Base-by-base conservation (phyloP, 768 basidiomycete species). In the Trametes elegans region DNA sequence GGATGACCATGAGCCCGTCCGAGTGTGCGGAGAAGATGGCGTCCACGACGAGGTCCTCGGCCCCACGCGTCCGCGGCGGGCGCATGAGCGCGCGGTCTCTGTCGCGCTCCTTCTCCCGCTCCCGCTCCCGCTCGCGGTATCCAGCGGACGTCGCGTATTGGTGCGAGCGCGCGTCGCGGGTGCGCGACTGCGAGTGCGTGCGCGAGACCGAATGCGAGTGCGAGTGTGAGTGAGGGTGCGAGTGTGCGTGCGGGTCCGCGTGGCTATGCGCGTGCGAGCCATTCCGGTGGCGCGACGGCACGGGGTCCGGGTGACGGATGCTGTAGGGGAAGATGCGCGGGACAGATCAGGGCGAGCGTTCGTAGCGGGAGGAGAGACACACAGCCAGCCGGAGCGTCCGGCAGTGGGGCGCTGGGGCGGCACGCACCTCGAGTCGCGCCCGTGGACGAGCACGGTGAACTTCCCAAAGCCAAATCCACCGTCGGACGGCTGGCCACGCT, bases 1-100 rank as follows among this genome's bases (percentile, higher is more conserved):
- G 71, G 60, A 92, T 88, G 58, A 90, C 86, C 74, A 92, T 82
- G 53, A 92, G 74, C 5, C 90, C 90, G 65, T 92, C 90, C 26
- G 90, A 91, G 66, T 91, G 90, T 5, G 87, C 89, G 29, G 88
- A 89, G 65, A 92, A 90, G 50, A 92, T 90, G 2, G 88, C 86
- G 63, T 91, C 90, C 11, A 91, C 87, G 28, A 74, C 60, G 49
- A 85, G 74, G 61, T 79, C 79, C 14, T 70, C 72, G 9, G 69
- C 72, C 28, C 53, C 62, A 36, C 62, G 65, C 58, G 54, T 19
- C 57, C 52, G 54, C 7, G 38, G 16, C 61, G 67, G 32, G 19
- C 36, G 44, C 39, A 39, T 38, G 27, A 27, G 3, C 41, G 23
- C 24, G 23, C 21, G 3, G 13, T 26, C 24, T 14, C 41, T 5